Base-by-base conservation (phyloP, 371 early-diverging fungal genomes). In the Apophysomyces trapeziformis region DNA sequence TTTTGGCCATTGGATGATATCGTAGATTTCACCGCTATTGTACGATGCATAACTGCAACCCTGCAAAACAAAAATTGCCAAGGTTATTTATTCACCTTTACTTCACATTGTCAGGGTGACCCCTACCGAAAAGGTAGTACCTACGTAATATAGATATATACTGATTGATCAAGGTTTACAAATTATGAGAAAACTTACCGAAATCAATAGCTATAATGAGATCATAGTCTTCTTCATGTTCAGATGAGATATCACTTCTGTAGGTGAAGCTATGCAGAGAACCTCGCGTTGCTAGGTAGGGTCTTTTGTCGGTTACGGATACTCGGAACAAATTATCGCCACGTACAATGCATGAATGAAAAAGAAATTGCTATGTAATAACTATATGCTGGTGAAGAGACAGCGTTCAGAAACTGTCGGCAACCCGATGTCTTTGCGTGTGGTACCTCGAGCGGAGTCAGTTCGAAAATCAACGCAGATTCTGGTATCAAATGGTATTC, bases 1-100 rank as follows among this genome's bases (percentile, higher is more conserved):
- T 54, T 70, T 74, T 57, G 70, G 74, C 74, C 74, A 74, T 21
- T 66, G 62, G 0, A 64, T 47, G n/a, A 74, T 61, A 58, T 74
- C 74, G 18, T 70, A 68, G 7, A 74, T 58, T 18, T 66, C 63
- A 18, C 68, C 64, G 11, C 64, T 64, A 35, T 68, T 46, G 13
- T 47, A 61, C 38, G 57, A 63, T 14, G 70, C 68, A 43, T 70
- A 74, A 45, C 70, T 66, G 37, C 74, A 74, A 2, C 74, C 74
- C 74, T 74, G 32, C 32, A 26, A 26, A 26, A 2, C 1, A 26
- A 26, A 26, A 26, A 26, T 0, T 26, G 32, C 32, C 32, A 26
- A 2, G 32, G 32, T 26, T 26, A 26, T 26, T 26, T 26, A 26
- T 26, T 26, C 32, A 26, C 32, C 3, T 26, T 26, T 26, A 26